Evolutionary conservation across 371 early-diverging fungal genomes (phyloP), one percentile per base, ranked within the genome.

Genomic region (Homolaphlyctis polyrhiza): DNA sequence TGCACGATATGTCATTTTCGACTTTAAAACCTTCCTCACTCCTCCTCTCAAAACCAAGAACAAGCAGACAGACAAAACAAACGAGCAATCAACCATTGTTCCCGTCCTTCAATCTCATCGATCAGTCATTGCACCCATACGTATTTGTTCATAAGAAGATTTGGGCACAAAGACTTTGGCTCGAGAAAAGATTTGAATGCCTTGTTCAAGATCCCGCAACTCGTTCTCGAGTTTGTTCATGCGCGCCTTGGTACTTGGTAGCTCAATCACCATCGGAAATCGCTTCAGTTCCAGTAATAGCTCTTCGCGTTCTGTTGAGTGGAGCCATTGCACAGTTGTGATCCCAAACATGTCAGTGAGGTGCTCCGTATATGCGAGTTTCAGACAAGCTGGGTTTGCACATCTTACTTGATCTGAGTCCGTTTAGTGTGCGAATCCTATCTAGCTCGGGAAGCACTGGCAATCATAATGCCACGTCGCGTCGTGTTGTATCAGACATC

Each of bases 241-340:
- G 49, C 65, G 63, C 13, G 66, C 66, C 64, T 73, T 72, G 48
- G 67, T 63, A 47, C 69, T 63, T 32, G 61, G 39, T 14, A 71
- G 57, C 61, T 80, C 80, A 58, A 77, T 65, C 8, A 72, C 63
- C 21, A 80, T 62, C 13, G 71, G 74, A 48, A 80, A 77, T 18
- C 63, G 61, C 0, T 71, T 65, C 11, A 78, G 64, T 48, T 63
- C 69, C 2, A 49, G 34, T 29, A 74, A 29, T 3, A 74, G 72
- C 27, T 51, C 52, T 28, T 45, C 59, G 14, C 49, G 60, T 45
- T 27, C 28, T 60, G 29, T 35, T 21, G 49, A 43, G 29, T n/a
- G n/a, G n/a, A n/a, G n/a, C n/a, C n/a, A n/a, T n/a, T n/a, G n/a
- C n/a, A n/a, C n/a, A n/a, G n/a, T n/a, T n/a, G n/a, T n/a, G n/a